These are phyloP conservation scores for Sugiyamaella castrensis DNA, from an alignment of 1,139 yeast species.

Conservation along the genomic window DNA sequence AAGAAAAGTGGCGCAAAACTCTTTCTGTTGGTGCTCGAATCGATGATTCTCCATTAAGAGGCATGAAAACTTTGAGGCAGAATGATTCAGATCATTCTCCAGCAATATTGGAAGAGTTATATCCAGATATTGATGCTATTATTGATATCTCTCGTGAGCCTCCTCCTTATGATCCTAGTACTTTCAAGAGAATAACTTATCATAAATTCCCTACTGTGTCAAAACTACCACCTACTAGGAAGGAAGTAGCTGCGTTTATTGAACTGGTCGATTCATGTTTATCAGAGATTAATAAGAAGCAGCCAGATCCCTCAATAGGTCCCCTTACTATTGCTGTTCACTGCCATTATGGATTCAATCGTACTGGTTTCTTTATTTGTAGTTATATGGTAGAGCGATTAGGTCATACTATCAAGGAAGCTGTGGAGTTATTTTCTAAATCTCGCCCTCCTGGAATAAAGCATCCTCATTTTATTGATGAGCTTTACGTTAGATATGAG, in stretches of 20 bases:
- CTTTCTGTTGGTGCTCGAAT: constrained; percentile 47
- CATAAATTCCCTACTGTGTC: constrained; percentile 76
- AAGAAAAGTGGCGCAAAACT: constrained; percentile 63
- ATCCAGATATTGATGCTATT: constrained; percentile 53
- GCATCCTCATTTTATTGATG: constrained; percentile 76
- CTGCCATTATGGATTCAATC: constrained; percentile 79
- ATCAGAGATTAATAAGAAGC: constrained; percentile 24
- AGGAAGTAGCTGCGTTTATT: constrained; percentile 57
- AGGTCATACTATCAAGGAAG: constrained; percentile 61
- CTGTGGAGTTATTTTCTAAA: constrained; percentile 55
- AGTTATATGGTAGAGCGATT: constrained; percentile 62
- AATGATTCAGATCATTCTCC: constrained; percentile 65
- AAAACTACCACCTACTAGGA: constrained; percentile 67
- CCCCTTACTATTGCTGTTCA: constrained; percentile 56
- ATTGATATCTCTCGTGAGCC: constrained; percentile 74
- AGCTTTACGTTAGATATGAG: constrained; percentile 60
- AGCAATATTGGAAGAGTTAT: constrained; percentile 45
- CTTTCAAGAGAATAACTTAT: constrained; percentile 54
- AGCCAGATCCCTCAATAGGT: constrained; percentile 23
- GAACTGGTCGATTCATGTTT: constrained; percentile 52
- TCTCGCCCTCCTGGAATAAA: constrained; percentile 73
- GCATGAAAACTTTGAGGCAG: constrained; percentile 74
- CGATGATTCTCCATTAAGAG: constrained; percentile 50
- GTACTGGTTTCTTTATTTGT: constrained; percentile 74
- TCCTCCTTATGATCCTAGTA: constrained; percentile 67